Conservation (phyloP, 148 eudicot genomes). For the Nyssa sinensis region DNA sequence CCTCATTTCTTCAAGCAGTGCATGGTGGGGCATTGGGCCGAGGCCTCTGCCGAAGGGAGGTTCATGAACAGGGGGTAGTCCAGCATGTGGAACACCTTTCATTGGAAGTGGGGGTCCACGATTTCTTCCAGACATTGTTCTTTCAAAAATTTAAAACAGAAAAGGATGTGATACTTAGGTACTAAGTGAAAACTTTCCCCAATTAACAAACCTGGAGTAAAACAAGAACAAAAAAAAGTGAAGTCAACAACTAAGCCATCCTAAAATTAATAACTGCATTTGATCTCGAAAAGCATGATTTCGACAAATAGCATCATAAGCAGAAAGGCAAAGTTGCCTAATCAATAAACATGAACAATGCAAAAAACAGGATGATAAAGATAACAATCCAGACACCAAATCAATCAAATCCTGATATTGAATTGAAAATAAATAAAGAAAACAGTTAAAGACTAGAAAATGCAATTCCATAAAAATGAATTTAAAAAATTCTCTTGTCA, state of each 20-base stretch:
- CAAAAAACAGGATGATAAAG: neutral
- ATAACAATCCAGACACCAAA: neutral
- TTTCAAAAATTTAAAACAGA: neutral
- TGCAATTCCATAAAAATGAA: neutral
- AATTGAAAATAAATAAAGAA: no score
- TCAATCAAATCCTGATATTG: neutral
- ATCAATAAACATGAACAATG: neutral
- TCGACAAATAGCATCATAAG: neutral
- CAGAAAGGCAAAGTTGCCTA: neutral
- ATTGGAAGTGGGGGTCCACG: constrained; percentile 63
- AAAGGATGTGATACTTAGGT: neutral
- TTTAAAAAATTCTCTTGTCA: no score
- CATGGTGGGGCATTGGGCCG: constrained; percentile 62
- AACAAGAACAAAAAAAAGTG: neutral
- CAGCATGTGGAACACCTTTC: constrained; percentile 54
- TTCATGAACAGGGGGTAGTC: constrained; percentile 55
- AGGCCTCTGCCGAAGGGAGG: constrained; percentile 46
- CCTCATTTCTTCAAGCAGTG: constrained; percentile 69
- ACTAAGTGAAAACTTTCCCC: neutral
- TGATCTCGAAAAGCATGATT: neutral
- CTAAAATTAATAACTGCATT: neutral
- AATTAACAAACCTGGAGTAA: neutral
- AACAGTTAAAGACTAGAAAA: no score
- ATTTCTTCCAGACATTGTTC: constrained; percentile 67
- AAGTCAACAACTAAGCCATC: constrained; percentile 1